phyloP scores from a whole-genome alignment of 2,329 filamentous ascomycete genomes.

The Cytospora leucostoma region DNA sequence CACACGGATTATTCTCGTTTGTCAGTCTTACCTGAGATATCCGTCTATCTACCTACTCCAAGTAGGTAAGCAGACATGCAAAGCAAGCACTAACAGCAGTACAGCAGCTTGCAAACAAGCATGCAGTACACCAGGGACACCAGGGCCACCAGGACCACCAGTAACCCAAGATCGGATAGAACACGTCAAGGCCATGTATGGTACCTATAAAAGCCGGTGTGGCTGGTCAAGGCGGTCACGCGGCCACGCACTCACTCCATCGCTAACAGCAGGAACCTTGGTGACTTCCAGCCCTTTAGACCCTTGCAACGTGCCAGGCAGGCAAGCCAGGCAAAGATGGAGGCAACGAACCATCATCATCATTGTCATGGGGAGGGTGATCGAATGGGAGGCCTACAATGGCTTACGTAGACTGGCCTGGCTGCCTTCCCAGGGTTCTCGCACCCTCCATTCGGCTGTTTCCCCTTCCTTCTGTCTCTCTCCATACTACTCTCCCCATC shows the following conservation, averaged over 20 bases:
- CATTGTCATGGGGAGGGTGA: not conserved
- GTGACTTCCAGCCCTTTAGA: not conserved
- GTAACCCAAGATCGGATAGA: not conserved
- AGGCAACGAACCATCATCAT: not conserved
- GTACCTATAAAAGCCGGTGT: not conserved
- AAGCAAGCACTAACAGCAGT: conserved; percentile 5
- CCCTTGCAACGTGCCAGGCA: not conserved
- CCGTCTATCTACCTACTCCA: too few relatives aligned
- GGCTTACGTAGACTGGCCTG: not conserved
- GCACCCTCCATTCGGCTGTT: too few relatives aligned
- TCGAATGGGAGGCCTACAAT: not conserved
- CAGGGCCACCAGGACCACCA: not conserved
- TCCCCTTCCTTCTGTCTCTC: too few relatives aligned
- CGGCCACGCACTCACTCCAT: not conserved
- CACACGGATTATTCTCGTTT: not conserved
- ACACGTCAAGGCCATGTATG: not conserved
- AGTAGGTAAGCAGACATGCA: not conserved
- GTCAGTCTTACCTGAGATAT: too few relatives aligned
- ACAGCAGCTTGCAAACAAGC: not conserved
- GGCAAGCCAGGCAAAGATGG: too few relatives aligned
- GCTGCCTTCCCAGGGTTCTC: not conserved
- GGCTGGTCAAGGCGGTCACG: not conserved
- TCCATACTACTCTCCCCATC: not conserved
- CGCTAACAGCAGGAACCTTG: not conserved
- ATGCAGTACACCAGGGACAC: too few relatives aligned